phyloP scores from a whole-genome alignment of 2,329 filamentous ascomycete genomes.

The Seiridium unicorne region DNA sequence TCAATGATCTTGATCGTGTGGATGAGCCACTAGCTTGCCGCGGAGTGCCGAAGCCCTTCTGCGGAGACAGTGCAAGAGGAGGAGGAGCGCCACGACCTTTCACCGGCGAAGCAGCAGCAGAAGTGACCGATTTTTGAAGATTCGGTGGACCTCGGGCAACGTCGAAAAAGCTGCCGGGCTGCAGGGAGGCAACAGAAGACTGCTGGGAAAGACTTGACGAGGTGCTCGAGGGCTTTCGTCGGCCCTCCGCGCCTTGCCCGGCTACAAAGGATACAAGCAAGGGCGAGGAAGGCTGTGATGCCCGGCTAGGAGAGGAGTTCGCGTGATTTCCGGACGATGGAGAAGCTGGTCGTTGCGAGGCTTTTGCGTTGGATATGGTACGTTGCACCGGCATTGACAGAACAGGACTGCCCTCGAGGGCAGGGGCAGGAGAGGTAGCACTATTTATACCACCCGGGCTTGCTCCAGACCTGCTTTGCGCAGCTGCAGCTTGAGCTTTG shows the following conservation, averaged over 20 bases:
- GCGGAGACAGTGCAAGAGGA: conserved; percentile 57
- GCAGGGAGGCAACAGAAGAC: conserved; percentile 59
- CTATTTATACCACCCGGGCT: conserved; percentile 42
- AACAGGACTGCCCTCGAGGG: conserved; percentile 82
- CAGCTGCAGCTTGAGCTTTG: conserved; percentile 81
- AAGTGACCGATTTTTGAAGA: conserved; percentile 59
- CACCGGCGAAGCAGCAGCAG: conserved; percentile 53
- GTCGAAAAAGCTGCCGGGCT: conserved; percentile 71
- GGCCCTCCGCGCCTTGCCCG: conserved; percentile 71
- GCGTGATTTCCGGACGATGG: conserved; percentile 77
- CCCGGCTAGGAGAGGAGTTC: conserved; percentile 83
- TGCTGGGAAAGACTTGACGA: conserved; percentile 82
- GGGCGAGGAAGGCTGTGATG: conserved; percentile 78
- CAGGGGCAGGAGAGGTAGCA: conserved; percentile 61
- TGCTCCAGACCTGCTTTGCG: conserved; percentile 52
- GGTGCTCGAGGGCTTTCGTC: conserved; percentile 89
- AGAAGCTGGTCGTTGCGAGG: conserved; percentile 74
- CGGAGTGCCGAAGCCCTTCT: conserved; percentile 58
- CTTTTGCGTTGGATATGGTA: conserved; percentile 80
- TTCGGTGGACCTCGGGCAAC: conserved; percentile 61
- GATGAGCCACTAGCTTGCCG: conserved; percentile 60
- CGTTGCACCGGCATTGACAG: conserved; percentile 77
- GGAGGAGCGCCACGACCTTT: conserved; percentile 51
- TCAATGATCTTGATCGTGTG: conserved; percentile 81
- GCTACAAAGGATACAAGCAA: conserved; percentile 96